Percentiles rank a stretch among this genome's conserved stretches.
Evolutionary conservation across 192 early-diverging fungal genomes (phyloP).

Genomic region (Kickxella alabastrina): DNA sequence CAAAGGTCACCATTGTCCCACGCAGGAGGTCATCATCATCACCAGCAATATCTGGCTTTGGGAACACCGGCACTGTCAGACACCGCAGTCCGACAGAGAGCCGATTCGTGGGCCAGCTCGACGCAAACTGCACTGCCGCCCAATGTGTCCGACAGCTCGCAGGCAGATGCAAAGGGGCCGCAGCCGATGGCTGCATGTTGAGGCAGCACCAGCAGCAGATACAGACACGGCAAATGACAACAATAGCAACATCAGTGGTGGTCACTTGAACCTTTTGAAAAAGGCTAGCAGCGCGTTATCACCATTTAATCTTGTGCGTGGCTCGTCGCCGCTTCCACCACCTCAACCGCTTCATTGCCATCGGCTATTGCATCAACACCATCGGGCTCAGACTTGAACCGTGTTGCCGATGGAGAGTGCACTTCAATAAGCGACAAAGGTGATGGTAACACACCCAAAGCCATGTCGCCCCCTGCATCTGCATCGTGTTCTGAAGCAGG

Average conservation of each 20-base stretch:
- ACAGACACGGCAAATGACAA: not conserved
- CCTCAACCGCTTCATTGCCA: not conserved
- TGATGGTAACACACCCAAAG: too few species aligned
- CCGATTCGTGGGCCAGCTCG: slow-evolving; percentile 21
- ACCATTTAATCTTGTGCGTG: slow-evolving; percentile 23
- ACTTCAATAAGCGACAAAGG: too few species aligned
- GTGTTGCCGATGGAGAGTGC: too few species aligned
- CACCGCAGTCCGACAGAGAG: slow-evolving; percentile 20
- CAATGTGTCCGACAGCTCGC: too few species aligned
- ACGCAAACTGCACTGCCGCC: too few species aligned
- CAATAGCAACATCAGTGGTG: not conserved
- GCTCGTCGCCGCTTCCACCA: slow-evolving; percentile 15
- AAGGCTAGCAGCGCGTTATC: slow-evolving; percentile 21
- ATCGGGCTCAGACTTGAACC: not conserved
- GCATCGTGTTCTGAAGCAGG: not conserved
- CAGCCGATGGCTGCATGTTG: not conserved
- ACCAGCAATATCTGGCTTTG: too few species aligned
- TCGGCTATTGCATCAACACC: not conserved
- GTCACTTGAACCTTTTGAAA: slow-evolving; percentile 12
- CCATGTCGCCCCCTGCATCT: not conserved
- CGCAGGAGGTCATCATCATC: too few species aligned
- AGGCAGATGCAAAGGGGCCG: not conserved
- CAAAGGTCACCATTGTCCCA: too few species aligned
- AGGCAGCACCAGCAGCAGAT: not conserved
- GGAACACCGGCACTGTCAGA: too few species aligned